phyloP scores from a whole-genome alignment of 2,329 filamentous ascomycete species.

The Aspergillus quadrilineatus region DNA sequence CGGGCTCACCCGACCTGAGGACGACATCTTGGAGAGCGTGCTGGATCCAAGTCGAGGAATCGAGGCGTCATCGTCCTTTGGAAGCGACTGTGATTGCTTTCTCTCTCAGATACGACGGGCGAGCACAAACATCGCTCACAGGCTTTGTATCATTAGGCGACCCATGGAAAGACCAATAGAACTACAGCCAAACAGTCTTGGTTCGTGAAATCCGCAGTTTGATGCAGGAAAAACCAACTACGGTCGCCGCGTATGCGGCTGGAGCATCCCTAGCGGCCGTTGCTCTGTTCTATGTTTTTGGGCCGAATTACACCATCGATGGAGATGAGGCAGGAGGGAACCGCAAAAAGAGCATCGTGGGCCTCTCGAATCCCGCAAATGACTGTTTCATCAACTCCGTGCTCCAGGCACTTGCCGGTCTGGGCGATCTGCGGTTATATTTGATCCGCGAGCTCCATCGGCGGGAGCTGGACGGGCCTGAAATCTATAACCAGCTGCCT shows the following conservation, averaged over 20 bases:
- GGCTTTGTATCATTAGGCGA: not conserved
- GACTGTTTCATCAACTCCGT: slow-evolving; percentile 97
- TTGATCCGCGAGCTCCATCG: slow-evolving; percentile 88
- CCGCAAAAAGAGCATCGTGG: slow-evolving; percentile 84
- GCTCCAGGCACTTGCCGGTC: slow-evolving; percentile 84
- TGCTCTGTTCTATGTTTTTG: slow-evolving; percentile 95
- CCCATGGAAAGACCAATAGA: slow-evolving; percentile 21
- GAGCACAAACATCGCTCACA: not conserved
- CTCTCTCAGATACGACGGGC: not conserved
- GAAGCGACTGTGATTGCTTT: not conserved
- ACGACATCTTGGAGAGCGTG: not conserved
- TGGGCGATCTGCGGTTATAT: slow-evolving; percentile 86
- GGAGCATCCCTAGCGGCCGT: slow-evolving; percentile 93
- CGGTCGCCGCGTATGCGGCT: slow-evolving; percentile 88
- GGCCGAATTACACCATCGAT: slow-evolving; percentile 94
- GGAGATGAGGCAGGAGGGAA: slow-evolving; percentile 63
- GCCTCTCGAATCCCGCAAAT: slow-evolving; percentile 86
- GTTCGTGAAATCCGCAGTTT: slow-evolving; percentile 14
- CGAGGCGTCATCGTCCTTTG: not conserved
- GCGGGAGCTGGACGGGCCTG: slow-evolving; percentile 72
- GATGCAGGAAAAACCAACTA: slow-evolving; percentile 81
- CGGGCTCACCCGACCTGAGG: not conserved
- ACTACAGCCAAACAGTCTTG: not conserved
- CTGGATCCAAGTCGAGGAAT: not conserved
- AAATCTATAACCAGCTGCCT: slow-evolving; percentile 68